These are phyloP conservation scores for Paradendryphiella salina DNA, from an alignment of 2,329 filamentous ascomycete genomes.

Conservation along the genomic window DNA sequence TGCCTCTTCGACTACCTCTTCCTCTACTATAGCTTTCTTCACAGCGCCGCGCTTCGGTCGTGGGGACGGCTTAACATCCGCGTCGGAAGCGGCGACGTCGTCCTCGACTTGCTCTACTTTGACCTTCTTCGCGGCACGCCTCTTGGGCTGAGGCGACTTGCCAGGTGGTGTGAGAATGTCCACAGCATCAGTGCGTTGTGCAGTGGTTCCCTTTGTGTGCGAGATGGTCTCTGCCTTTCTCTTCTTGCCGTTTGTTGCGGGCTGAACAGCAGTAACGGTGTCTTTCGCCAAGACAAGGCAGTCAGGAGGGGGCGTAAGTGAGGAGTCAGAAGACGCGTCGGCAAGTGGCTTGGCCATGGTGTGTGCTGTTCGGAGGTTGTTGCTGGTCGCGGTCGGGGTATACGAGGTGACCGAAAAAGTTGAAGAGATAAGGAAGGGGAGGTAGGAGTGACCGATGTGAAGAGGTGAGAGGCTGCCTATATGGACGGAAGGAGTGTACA, in stretches of 20 bases:
- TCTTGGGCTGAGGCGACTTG: conserved; percentile 19
- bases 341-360: conserved; percentile 22
- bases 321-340: conserved; percentile 22
- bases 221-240: conserved; percentile 32
- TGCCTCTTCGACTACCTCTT: not conserved
- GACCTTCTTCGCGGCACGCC: conserved; percentile 20
- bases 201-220: conserved; percentile 16
- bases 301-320: conserved; percentile 30
- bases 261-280: conserved; percentile 10
- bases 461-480: not conserved
- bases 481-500: not conserved
- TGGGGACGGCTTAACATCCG: not conserved
- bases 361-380: not conserved
- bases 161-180: conserved; percentile 1
- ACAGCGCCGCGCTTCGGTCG: not conserved
- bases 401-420: not conserved
- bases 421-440: not conserved
- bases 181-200: conserved; percentile 7
- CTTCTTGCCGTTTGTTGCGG: conserved; percentile 25
- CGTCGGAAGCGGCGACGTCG: conserved; percentile 8
- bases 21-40: not conserved
- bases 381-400: not conserved
- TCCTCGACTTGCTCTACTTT: conserved; percentile 25
- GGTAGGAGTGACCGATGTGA: conserved; percentile 3
- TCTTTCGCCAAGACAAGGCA: conserved; percentile 9